A percentile compares a stretch with the other conserved stretches of the same genome.
Conservation (phyloP, 2,329 filamentous ascomycete species). For the Aureobasidium subglaciale region DNA sequence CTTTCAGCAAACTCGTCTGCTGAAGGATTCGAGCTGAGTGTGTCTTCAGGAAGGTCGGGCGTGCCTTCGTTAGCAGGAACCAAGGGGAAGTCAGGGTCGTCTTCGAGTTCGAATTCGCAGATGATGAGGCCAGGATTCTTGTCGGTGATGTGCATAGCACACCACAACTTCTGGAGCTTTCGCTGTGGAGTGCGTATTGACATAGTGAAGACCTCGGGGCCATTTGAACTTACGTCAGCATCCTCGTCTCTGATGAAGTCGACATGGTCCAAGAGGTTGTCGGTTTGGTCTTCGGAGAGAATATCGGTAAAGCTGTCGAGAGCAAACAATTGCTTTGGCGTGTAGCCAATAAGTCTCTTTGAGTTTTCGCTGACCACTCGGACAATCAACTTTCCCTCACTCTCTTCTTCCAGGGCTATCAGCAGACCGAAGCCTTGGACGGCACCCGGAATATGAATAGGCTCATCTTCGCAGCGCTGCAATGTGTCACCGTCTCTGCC, state of each 20-base stretch:
- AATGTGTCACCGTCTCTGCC: slow-evolving; percentile 64
- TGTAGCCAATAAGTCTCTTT: slow-evolving; percentile 64
- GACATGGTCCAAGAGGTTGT: slow-evolving; percentile 77
- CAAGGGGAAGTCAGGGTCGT: slow-evolving; percentile 63
- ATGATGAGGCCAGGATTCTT: slow-evolving; percentile 64
- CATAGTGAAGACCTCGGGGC: slow-evolving; percentile 79
- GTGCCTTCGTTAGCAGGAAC: slow-evolving; percentile 52
- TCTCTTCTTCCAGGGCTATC: slow-evolving; percentile 60
- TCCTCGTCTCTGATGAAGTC: slow-evolving; percentile 83
- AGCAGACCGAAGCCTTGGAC: slow-evolving; percentile 74
- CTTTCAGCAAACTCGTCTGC: slow-evolving; percentile 67
- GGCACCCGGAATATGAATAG: slow-evolving; percentile 79
- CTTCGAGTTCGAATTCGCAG: slow-evolving; percentile 83
- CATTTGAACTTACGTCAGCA: slow-evolving; percentile 64
- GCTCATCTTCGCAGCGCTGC: slow-evolving; percentile 82
- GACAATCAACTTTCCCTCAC: slow-evolving; percentile 60
- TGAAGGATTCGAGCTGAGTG: slow-evolving; percentile 64
- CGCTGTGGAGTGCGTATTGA: slow-evolving; percentile 56
- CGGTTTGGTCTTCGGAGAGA: slow-evolving; percentile 72
- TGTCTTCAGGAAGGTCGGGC: slow-evolving; percentile 63
- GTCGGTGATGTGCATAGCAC: slow-evolving; percentile 71
- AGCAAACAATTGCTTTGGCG: slow-evolving; percentile 67
- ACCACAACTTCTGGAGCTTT: slow-evolving; percentile 68
- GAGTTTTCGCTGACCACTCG: slow-evolving; percentile 79
- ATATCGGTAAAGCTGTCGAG: slow-evolving; percentile 76